These are phyloP conservation scores for Ichthyophthirius multifiliis DNA, from an alignment of 169 alveolate genomes.

Conservation along the genomic window DNA sequence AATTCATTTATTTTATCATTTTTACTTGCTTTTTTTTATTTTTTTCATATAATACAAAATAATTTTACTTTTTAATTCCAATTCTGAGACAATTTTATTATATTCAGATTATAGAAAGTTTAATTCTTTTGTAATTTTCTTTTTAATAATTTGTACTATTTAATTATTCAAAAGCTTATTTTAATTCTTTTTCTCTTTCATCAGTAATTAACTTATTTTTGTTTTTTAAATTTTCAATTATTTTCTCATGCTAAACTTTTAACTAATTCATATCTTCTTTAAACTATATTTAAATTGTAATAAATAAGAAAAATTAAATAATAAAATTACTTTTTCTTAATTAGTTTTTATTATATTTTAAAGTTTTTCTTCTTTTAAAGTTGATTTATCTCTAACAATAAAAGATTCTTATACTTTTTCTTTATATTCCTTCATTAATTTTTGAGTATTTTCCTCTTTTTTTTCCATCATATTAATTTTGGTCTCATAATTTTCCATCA, in stretches of 20 bases:
- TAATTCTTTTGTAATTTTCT: background rate
- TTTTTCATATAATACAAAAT: too few relatives aligned
- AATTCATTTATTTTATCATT: background rate
- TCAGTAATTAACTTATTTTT: background rate
- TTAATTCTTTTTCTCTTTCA: conserved; percentile 3
- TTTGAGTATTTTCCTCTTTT: background rate
- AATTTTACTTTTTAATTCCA: too few relatives aligned
- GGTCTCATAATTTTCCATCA: background rate
- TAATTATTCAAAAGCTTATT: background rate
- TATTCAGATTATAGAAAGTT: background rate
- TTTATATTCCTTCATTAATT: background rate
- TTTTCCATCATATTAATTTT: background rate
- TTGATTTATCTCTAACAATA: background rate
- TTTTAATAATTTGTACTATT: background rate
- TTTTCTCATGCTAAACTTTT: background rate
- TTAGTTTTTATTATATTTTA: background rate
- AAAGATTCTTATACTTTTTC: background rate
- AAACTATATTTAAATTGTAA: background rate
- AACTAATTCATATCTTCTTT: background rate
- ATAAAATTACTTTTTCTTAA: background rate
- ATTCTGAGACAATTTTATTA: background rate
- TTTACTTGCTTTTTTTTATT: background rate
- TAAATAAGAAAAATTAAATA: too few relatives aligned
- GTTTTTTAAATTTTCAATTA: background rate
- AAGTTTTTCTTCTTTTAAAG: background rate